Evolutionary conservation across 106 monocot species (phyloP), one percentile per base, ranked within the genome.

Genomic region (Acanthochlamys bracteata): DNA sequence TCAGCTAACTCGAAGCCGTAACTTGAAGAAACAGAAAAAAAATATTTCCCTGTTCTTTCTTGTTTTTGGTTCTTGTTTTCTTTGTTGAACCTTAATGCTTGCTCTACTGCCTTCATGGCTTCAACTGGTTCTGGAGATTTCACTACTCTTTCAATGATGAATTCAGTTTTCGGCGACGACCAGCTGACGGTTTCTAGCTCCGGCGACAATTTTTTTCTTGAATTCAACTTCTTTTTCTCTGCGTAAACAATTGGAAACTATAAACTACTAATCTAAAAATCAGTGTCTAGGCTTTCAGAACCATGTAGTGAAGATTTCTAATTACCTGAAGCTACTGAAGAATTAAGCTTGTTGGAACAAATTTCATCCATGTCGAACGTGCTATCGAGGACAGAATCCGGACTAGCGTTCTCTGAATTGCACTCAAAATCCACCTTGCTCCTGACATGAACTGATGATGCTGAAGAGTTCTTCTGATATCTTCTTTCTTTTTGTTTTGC

Each of bases 361-460:
- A 49, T 17, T 17, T 49, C 63, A 16, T 71, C 72, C 0, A 16
- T 10, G 7, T 63, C 61, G 27, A 39, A 23, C 20, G 61, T 19
- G 24, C 17, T 42, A 46, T 75, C 69, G 2, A 84, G 55, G 46
- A 84, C 76, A 11, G 84, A 84, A 61, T 83, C 76, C 10, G 86
- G 90, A 24, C 90, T 90, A 0, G 80, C 77, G 69, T 76, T 68
- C 20, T 80, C 69, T 14, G 76, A 72, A 59, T 68, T 66, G 45
- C 61, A 73, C 15, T 75, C 78, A 10, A 56, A 19, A 45, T 76
- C 87, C 16, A 71, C 39, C 25, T 6, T 63, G 17, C 41, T 13
- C 13, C 21, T 6, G 9, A 2, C 9, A 4, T 23, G 57, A 4
- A 58, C 57, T 24, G 23, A 23, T 58, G 3, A 11, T 58, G 19